Percentiles rank a stretch among this genome's conserved stretches.
Evolutionary conservation across 345 rosid genomes (phyloP).

Genomic region (Microthlaspi erraticum): DNA sequence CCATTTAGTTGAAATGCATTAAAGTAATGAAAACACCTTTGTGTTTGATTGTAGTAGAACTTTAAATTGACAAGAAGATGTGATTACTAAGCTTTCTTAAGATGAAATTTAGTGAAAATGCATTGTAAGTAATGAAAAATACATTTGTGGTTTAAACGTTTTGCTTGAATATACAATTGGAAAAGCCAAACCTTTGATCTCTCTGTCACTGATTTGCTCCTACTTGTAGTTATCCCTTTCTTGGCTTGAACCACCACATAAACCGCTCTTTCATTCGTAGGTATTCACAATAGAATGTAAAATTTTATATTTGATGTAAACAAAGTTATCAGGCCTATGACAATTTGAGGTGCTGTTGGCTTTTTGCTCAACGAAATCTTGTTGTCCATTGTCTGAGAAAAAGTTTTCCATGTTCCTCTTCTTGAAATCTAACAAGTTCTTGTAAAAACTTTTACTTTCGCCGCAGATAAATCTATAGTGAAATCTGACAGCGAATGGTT

Average conservation of each 20-base stretch:
- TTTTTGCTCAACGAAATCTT: slow-evolving; percentile 21
- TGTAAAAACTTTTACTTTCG: not conserved
- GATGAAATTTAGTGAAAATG: not conserved
- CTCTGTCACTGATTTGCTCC: slow-evolving; percentile 5
- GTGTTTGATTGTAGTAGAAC: not conserved
- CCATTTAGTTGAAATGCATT: too few relatives aligned
- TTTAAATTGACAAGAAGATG: not conserved
- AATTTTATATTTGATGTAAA: not conserved
- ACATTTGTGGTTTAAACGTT: not conserved
- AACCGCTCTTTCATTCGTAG: slow-evolving; percentile 22
- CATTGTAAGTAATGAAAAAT: not conserved
- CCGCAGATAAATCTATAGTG: slow-evolving; percentile 64
- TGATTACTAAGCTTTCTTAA: not conserved
- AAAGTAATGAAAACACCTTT: too few relatives aligned
- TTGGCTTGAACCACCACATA: slow-evolving; percentile 22
- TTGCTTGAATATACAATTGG: slow-evolving; percentile 8
- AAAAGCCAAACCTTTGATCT: not conserved
- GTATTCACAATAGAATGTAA: slow-evolving; percentile 6
- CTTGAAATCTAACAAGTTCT: not conserved
- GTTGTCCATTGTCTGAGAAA: slow-evolving; percentile 10
- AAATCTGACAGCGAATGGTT: slow-evolving; percentile 84
- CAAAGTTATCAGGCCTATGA: slow-evolving; percentile 29
- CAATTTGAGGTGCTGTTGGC: slow-evolving; percentile 4
- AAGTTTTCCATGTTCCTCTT: not conserved
- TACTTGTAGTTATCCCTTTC: slow-evolving; percentile 29